Conservation (phyloP, 2,329 filamentous ascomycete genomes). For the Didymellaceae sp. region DNA sequence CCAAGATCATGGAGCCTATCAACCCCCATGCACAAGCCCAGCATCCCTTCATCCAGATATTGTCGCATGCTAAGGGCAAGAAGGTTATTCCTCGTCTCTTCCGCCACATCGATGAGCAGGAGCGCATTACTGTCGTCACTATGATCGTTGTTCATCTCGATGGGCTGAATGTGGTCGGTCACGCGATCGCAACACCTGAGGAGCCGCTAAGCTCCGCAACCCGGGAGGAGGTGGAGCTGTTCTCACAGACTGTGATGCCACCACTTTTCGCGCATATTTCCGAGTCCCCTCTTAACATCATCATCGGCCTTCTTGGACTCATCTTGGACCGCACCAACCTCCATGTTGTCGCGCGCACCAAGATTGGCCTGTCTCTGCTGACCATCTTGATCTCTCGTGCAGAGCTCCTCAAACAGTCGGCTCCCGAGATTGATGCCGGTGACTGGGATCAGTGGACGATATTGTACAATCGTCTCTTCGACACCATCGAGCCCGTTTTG, state of each 20-base stretch:
- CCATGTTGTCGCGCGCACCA: constrained; percentile 81
- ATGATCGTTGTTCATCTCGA: constrained; percentile 96
- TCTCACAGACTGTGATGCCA: constrained; percentile 86
- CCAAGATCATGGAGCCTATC: constrained; percentile 94
- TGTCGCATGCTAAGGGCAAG: constrained; percentile 95
- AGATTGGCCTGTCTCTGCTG: constrained; percentile 86
- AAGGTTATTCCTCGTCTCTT: constrained; percentile 95
- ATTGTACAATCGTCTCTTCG: constrained; percentile 87
- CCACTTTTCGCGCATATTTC: constrained; percentile 88
- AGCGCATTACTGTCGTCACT: constrained; percentile 92
- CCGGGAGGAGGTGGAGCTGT: constrained; percentile 91
- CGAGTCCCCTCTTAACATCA: constrained; percentile 88
- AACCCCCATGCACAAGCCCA: constrained; percentile 64
- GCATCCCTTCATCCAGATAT: constrained; percentile 94
- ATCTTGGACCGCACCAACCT: constrained; percentile 83
- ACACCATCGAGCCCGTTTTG: constrained; percentile 81
- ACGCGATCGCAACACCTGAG: constrained; percentile 75
- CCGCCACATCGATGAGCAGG: constrained; percentile 88
- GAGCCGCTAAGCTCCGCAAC: constrained; percentile 72
- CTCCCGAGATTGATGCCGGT: constrained; percentile 67
- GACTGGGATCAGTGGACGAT: constrained; percentile 79
- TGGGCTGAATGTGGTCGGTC: constrained; percentile 84
- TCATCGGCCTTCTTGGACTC: constrained; percentile 86
- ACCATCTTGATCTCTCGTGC: constrained; percentile 95
- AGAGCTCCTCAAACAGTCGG: constrained; percentile 87